A percentile compares a stretch with the other conserved stretches of the same genome.
These are phyloP conservation scores for Aristolochia californica DNA, from an alignment of 164 flowering plant genomes.

Conservation along the genomic window DNA sequence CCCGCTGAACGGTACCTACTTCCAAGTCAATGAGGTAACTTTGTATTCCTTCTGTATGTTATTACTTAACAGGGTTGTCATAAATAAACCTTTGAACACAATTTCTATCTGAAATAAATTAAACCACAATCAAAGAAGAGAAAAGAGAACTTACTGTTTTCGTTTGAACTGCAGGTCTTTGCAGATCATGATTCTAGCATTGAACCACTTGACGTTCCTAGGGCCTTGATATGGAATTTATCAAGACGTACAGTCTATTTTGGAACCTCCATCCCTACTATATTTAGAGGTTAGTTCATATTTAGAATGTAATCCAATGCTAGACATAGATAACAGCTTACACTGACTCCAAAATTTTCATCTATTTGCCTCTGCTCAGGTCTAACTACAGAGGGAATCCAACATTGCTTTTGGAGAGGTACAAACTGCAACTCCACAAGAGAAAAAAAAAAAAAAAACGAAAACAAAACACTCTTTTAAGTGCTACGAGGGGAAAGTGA, in stretches of 20 bases:
- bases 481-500: not conserved
- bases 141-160: not conserved
- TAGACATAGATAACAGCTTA: not conserved
- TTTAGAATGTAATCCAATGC: not conserved
- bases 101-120: not conserved
- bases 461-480: no score
- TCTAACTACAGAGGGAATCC: constrained; percentile 27
- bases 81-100: no score
- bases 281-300: constrained; percentile 68
- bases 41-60: not conserved
- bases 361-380: constrained; percentile 13
- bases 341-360: not conserved
- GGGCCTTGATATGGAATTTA: constrained; percentile 72
- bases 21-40: constrained; percentile 97
- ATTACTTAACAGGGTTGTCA: no score
- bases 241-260: constrained; percentile 72
- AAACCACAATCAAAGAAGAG: not conserved
- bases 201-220: constrained; percentile 72
- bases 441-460: no score
- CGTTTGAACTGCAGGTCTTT: constrained; percentile 56
- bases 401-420: constrained; percentile 57
- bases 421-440: constrained; percentile 4
- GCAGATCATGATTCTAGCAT: constrained; percentile 90
- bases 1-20: constrained; percentile 97
- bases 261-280: constrained; percentile 75